Percentiles rank a stretch among this genome's conserved stretches.
Conservation (phyloP, 1,139 yeast species). For the Nakaseomyces glabratus region DNA sequence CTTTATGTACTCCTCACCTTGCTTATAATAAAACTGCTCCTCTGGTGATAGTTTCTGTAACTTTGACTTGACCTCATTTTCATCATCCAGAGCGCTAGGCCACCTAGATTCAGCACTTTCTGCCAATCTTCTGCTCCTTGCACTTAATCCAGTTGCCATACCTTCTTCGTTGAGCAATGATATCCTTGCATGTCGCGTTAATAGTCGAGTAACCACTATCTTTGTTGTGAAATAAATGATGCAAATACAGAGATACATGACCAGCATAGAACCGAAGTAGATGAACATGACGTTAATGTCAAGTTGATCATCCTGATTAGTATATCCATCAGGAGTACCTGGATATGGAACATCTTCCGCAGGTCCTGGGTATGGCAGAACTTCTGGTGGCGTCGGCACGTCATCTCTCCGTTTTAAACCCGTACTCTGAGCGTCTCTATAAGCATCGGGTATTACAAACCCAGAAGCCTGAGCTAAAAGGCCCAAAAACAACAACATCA, state of each 20-base stretch:
- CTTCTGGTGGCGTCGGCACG: background rate
- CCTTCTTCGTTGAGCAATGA: conserved; percentile 13
- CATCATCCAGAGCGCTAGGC: conserved; percentile 57
- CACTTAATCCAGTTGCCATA: conserved; percentile 1
- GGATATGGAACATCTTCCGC: conserved; percentile 2
- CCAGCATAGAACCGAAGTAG: conserved; percentile 17
- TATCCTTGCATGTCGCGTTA: conserved; percentile 14
- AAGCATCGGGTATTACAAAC: no score
- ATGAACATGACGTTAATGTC: conserved; percentile 6
- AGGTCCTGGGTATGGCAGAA: background rate
- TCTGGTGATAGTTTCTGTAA: conserved; percentile 58
- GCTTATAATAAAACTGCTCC: conserved; percentile 67
- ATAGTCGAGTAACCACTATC: conserved; percentile 16
- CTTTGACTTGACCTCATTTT: conserved; percentile 53
- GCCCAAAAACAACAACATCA: no score
- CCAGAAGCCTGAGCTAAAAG: no score
- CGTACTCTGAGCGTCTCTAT: no score
- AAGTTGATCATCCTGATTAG: conserved; percentile 5
- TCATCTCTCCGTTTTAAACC: no score
- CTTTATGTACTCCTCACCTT: conserved; percentile 44
- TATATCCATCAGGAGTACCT: conserved; percentile 4
- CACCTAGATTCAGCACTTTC: conserved; percentile 27
- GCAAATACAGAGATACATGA: conserved; percentile 19
- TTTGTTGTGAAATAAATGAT: conserved; percentile 19
- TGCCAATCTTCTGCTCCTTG: conserved; percentile 8